Conservation (phyloP, 1,139 yeast species). For the Blastobotrys serpentis region DNA sequence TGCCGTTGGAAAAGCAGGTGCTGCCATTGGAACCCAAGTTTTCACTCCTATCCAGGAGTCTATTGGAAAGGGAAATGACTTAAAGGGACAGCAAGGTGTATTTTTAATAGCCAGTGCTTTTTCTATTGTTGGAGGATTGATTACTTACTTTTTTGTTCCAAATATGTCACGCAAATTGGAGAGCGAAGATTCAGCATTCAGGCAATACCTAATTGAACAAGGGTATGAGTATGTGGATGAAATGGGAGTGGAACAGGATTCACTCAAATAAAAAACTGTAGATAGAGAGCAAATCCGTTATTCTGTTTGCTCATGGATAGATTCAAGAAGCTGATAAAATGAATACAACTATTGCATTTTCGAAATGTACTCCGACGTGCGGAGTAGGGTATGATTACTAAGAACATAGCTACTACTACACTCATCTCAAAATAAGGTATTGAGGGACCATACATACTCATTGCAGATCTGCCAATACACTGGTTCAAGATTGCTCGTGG, state of each 20-base stretch:
- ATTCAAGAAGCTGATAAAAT: too few relatives aligned
- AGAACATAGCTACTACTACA: too few relatives aligned
- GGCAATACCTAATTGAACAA: not conserved
- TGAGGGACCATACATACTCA: too few relatives aligned
- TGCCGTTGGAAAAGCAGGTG: conserved; percentile 86
- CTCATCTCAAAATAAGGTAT: too few relatives aligned
- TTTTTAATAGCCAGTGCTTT: conserved; percentile 17
- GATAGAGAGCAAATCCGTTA: too few relatives aligned
- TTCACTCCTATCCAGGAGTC: conserved; percentile 43
- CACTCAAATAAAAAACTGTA: too few relatives aligned
- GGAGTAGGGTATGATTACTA: too few relatives aligned
- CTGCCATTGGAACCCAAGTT: conserved; percentile 82
- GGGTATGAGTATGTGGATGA: conserved; percentile 2
- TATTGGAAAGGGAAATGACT: conserved; percentile 13
- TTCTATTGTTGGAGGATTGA: conserved; percentile 16
- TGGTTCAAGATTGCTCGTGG: too few relatives aligned
- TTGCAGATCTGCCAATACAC: too few relatives aligned
- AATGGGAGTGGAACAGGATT: conserved; percentile 1
- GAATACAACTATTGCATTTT: too few relatives aligned
- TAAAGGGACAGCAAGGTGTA: conserved; percentile 18
- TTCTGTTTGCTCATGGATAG: too few relatives aligned
- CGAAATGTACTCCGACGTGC: too few relatives aligned
- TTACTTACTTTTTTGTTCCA: conserved; percentile 15
- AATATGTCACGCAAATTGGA: conserved; percentile 6
- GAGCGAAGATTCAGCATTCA: conserved; percentile 3